Percentiles rank a stretch among this genome's conserved stretches.
Evolutionary conservation across 257 asterid species (phyloP).

Genomic region (Cynanchum wilfordii): DNA sequence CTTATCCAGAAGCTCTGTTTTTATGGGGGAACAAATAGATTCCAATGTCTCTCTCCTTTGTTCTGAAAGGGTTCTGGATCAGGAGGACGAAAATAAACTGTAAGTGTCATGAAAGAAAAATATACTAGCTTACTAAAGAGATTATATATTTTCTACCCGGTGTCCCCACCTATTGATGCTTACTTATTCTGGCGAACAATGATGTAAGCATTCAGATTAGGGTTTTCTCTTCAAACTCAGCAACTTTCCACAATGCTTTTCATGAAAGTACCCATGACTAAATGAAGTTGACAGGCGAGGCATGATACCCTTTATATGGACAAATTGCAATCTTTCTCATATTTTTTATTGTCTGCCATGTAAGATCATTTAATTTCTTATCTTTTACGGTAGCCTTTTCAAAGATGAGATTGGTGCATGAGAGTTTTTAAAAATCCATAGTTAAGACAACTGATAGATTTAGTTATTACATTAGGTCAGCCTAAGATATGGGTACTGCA

Average conservation of each 20-base stretch:
- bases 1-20: slow-evolving; percentile 15
- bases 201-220: slow-evolving; percentile 38
- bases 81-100: slow-evolving; percentile 38
- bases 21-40: slow-evolving; percentile 19
- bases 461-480: background rate
- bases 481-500: background rate
- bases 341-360: slow-evolving; percentile 35
- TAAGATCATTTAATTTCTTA: slow-evolving; percentile 10
- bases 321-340: slow-evolving; percentile 22
- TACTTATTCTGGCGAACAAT: slow-evolving; percentile 39
- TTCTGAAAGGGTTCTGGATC: slow-evolving; percentile 34
- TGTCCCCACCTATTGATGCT: slow-evolving; percentile 63
- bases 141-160: slow-evolving; percentile 33
- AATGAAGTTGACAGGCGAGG: slow-evolving; percentile 32
- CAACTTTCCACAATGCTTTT: slow-evolving; percentile 26
- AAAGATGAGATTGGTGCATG: background rate
- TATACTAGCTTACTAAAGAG: slow-evolving; percentile 32
- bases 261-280: slow-evolving; percentile 29
- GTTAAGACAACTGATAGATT: background rate
- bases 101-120: slow-evolving; percentile 36
- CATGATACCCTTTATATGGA: slow-evolving; percentile 30
- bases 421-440: background rate
- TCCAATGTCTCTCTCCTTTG: slow-evolving; percentile 31
- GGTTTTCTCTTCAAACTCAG: slow-evolving; percentile 29
- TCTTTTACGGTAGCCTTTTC: background rate